phyloP scores from a whole-genome alignment of 2,329 filamentous ascomycete genomes.

The Aspergillus transmontanensis region DNA sequence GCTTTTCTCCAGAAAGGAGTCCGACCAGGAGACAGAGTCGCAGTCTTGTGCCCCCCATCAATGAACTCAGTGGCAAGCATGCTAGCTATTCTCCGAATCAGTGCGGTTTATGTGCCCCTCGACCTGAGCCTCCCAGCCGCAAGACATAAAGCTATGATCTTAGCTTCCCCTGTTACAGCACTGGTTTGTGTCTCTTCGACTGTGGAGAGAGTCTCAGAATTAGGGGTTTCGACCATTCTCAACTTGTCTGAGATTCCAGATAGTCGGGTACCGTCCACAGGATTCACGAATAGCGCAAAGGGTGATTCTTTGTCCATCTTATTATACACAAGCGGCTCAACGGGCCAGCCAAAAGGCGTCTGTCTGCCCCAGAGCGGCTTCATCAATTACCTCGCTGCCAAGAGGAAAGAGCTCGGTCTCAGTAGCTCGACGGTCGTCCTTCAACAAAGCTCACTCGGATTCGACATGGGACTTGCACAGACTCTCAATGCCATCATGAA shows the following conservation, averaged over 20 bases:
- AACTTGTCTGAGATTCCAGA: neutral
- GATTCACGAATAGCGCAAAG: neutral
- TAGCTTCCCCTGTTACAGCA: neutral
- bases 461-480: conserved; percentile 8
- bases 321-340: conserved; percentile 2
- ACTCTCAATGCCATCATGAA: conserved; percentile 3
- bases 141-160: neutral
- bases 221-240: neutral
- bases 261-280: neutral
- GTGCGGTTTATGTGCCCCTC: conserved; percentile 39
- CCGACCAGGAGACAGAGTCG: neutral
- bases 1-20: neutral
- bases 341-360: conserved; percentile 2
- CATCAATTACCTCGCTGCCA: neutral
- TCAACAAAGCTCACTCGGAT: conserved; percentile 10
- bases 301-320: neutral
- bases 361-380: neutral
- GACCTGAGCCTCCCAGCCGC: conserved; percentile 31
- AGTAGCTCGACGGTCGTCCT: neutral
- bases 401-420: neutral
- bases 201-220: neutral
- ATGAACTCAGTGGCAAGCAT: conserved; percentile 2
- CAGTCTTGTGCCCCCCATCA: conserved; percentile 2
- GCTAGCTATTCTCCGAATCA: conserved; percentile 25
- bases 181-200: neutral